A percentile compares a stretch with the other conserved stretches of the same genome.
These are phyloP conservation scores for Trichoderma afroharzianum DNA, from an alignment of 2,329 filamentous ascomycete genomes.

Conservation along the genomic window DNA sequence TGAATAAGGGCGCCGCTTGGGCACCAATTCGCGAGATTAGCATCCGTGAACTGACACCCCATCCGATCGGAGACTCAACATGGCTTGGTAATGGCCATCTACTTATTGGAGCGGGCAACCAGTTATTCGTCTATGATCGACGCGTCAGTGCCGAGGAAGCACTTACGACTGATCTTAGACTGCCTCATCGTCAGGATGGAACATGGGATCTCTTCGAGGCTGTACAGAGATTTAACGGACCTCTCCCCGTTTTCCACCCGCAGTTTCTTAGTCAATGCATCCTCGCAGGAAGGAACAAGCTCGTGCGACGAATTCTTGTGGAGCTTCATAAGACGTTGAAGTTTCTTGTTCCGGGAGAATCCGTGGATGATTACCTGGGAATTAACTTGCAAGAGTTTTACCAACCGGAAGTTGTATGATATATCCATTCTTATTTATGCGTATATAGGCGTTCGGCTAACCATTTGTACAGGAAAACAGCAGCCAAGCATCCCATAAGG, in stretches of 20 bases:
- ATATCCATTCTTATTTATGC: not conserved
- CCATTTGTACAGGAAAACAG: not conserved
- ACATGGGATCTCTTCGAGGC: conserved; percentile 73
- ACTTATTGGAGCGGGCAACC: conserved; percentile 85
- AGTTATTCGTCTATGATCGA: conserved; percentile 80
- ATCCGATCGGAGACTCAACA: conserved; percentile 87
- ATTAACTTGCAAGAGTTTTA: conserved; percentile 61
- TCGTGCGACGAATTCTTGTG: conserved; percentile 71
- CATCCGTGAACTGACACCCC: conserved; percentile 76
- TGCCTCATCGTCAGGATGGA: conserved; percentile 47
- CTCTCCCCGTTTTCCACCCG: conserved; percentile 86
- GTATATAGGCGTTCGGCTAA: not conserved
- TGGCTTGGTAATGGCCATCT: conserved; percentile 86
- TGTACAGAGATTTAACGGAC: conserved; percentile 79
- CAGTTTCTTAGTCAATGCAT: conserved; percentile 87
- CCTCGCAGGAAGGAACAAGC: conserved; percentile 67
- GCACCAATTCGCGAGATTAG: conserved; percentile 77
- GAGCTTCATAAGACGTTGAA: conserved; percentile 73
- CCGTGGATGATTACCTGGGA: conserved; percentile 73
- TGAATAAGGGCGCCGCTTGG: conserved; percentile 88
- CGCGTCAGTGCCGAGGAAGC: conserved; percentile 63
- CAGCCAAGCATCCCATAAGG: not conserved
- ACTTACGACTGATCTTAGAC: conserved; percentile 50
- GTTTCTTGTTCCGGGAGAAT: conserved; percentile 77
- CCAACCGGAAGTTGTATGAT: conserved; percentile 13